Evolutionary conservation across 2,329 filamentous ascomycete species (phyloP), one percentile per base, ranked within the genome.

Genomic region (Ambrosiella xylebori): DNA sequence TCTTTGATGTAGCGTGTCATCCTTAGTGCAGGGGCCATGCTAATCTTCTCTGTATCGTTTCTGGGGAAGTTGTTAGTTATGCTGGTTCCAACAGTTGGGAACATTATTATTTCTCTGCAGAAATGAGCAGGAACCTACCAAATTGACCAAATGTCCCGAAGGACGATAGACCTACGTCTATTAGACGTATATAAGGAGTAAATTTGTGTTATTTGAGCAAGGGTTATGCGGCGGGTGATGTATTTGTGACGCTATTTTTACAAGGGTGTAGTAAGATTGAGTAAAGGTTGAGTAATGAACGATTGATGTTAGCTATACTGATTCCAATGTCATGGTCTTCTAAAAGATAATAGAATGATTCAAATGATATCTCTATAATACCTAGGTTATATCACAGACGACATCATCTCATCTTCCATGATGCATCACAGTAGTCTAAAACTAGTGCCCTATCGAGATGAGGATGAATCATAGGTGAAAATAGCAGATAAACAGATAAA

Each of bases 1-100:
- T 85, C 82, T 85, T 84, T 84, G 81, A 80, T 82, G 80, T 76
- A 84, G 82, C 82, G 84, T 89, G 85, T 90, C 86, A 91, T 90
- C 86, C 86, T 91, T 91, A 90, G 86, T 82, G 78, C 79, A 82
- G 78, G 79, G 83, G 82, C 82, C 82, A 86, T 86, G 83, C 84
- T 86, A 85, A 84, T 84, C 79, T 84, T 84, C 80, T 84, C 79
- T 83, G 77, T 81, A 66, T 58, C 56, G 58, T 61, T 61, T 58
- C 57, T 61, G 36, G 27, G 37, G 5, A 7, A 7, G 1, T 8
- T 35, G 59, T 61, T 61, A 61, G 59, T 54, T 27, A 27, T 27
- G 27, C 27, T 3, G 27, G 4, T 27, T 27, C 4, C 3, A 27
- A 27, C 27, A 27, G 1, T 3, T 27, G 27, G 3, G 3, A 4